Base-by-base conservation (phyloP, 1,139 yeast genomes). In the Groenewaldozyma auringiensis region DNA sequence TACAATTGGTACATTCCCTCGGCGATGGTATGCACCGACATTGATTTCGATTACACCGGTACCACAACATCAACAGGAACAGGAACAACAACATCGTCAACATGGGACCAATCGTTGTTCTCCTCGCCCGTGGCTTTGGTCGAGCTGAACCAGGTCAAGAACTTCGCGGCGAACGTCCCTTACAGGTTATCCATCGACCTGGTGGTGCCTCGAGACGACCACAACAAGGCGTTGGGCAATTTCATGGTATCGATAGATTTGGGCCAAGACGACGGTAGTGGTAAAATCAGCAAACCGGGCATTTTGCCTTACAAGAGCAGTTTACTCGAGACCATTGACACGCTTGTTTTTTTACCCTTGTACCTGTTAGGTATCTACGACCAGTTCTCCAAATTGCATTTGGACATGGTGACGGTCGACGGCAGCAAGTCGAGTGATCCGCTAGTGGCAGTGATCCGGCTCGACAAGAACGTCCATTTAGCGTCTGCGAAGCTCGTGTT, bases 211-310 rank as follows among this genome's bases (percentile, higher is more conserved):
- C 52, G 66, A 21, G 54, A 56, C 22, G 45, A 43, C 2, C 50
- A 52, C 39, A 67, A 67, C 48, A 50, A 49, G 32, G 51, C 52
- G n/a, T 37, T 58, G 31, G 69, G 69, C 29, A 66, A 66, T 47
- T 66, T 67, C 48, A 58, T 61, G 59, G 55, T 61, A 21, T 38
- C 16, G 45, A 47, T 50, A 47, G 49, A 4, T 18, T 48, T 11
- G 44, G 48, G 13, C 44, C 37, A 27, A 35, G 41, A 27, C 41
- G 41, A 25, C 32, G 39, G 37, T 47, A 44, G 37, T 36, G 35
- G 17, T 46, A 46, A 27, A 47, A 25, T 25, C 29, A 25, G 9
- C 29, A 47, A 44, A 43, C 56, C 29, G 40, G 61, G 61, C 1
- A 55, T 64, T 6, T 45, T 67, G 38, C 67, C 68, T 1, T 63